A percentile compares a stretch with the other conserved stretches of the same genome.
Conservation (phyloP, 225 moss, liverwort and hornwort species). For the Thuidium tamariscinum region DNA sequence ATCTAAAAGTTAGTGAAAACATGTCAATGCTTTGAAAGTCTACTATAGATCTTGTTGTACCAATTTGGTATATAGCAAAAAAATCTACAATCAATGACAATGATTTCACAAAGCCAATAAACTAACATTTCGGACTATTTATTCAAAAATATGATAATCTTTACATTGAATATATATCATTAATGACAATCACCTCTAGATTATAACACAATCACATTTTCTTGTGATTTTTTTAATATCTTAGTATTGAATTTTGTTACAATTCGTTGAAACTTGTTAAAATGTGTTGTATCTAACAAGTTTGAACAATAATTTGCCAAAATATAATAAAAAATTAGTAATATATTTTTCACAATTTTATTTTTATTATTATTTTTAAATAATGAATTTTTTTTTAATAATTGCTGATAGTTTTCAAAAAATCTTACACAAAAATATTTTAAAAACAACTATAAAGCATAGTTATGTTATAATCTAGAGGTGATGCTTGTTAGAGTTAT, state of each 20-base stretch:
- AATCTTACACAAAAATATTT: neutral
- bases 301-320: neutral
- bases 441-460: accelerated
- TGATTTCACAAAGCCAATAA: neutral
- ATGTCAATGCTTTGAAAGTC: neutral
- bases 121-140: neutral
- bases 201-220: neutral
- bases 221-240: neutral
- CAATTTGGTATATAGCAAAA: too few species aligned
- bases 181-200: accelerated
- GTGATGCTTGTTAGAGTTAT: neutral
- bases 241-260: too few species aligned
- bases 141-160: neutral
- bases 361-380: neutral
- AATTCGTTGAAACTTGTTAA: neutral
- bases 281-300: accelerated
- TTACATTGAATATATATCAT: neutral
- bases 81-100: neutral
- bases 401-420: neutral
- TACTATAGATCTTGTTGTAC: neutral
- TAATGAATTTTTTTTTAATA: too few species aligned
- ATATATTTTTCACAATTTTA: neutral
- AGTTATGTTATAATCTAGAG: neutral
- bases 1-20: neutral
- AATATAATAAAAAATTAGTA: neutral